phyloP scores from a whole-genome alignment of 352 stramenopile species.

The Pythium apleroticum region DNA sequence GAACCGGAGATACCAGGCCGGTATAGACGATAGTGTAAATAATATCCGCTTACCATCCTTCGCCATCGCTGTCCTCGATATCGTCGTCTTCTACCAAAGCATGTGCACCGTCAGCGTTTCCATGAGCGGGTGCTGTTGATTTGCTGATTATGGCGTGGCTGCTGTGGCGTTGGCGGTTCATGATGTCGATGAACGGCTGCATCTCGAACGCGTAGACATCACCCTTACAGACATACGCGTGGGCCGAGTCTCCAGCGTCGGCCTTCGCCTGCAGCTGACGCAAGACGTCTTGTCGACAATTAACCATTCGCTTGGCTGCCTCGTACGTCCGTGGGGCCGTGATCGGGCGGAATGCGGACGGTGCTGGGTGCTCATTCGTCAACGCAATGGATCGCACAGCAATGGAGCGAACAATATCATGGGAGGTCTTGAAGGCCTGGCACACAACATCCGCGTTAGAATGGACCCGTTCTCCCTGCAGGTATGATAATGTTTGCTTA shows the following conservation, averaged over 20 bases:
- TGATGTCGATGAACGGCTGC: slow-evolving; percentile 59
- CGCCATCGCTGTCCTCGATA: slow-evolving; percentile 64
- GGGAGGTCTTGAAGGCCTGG: slow-evolving; percentile 58
- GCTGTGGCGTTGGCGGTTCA: slow-evolving; percentile 17
- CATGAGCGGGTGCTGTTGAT: background rate
- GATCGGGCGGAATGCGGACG: slow-evolving; percentile 75
- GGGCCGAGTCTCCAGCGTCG: slow-evolving; percentile 1
- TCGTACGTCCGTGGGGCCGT: slow-evolving; percentile 49
- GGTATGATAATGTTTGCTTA: slow-evolving; percentile 19
- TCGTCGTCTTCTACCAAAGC: slow-evolving; percentile 52
- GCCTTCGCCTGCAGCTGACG: slow-evolving; percentile 38
- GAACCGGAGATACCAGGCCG: background rate
- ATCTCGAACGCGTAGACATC: slow-evolving; percentile 71
- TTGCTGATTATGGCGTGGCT: background rate
- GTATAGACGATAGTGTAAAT: slow-evolving; percentile 7
- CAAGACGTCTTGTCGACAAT: slow-evolving; percentile 44
- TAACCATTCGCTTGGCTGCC: slow-evolving; percentile 21
- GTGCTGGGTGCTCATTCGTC: slow-evolving; percentile 67
- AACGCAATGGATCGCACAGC: slow-evolving; percentile 64
- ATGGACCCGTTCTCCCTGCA: background rate
- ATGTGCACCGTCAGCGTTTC: background rate
- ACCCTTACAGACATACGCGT: slow-evolving; percentile 40
- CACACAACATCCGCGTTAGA: background rate
- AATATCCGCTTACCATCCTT: slow-evolving; percentile 32
- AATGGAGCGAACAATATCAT: slow-evolving; percentile 51